Conservation (phyloP, 257 asterid genomes). For the Petunia axillaris region DNA sequence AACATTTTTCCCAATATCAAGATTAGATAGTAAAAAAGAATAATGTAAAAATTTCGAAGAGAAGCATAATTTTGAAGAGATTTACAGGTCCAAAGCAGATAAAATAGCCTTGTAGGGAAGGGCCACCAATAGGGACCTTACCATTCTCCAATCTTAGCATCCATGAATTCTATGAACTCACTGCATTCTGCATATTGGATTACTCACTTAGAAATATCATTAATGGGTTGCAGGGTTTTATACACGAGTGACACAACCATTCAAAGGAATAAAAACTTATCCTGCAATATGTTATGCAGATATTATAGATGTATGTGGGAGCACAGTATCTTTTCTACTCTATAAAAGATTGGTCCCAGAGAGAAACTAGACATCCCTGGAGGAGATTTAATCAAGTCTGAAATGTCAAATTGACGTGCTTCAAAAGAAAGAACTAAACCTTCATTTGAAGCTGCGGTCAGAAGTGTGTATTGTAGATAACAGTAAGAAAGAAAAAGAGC, state of each 20-base stretch:
- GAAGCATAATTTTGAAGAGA: background rate
- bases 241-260: background rate
- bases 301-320: background rate
- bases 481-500: background rate
- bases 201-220: background rate
- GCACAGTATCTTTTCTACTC: background rate
- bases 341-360: background rate
- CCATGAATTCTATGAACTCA: no score
- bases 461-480: background rate
- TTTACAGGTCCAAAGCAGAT: background rate
- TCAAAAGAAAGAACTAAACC: background rate
- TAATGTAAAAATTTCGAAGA: background rate
- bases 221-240: background rate
- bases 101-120: no score
- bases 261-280: background rate
- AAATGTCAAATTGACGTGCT: background rate
- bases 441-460: background rate
- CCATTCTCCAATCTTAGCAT: background rate
- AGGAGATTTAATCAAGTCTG: background rate
- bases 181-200: no score
- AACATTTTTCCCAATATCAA: background rate
- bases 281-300: background rate
- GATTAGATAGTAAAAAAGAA: background rate
- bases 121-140: no score
- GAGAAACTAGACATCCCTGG: background rate